A percentile compares a stretch with the other conserved stretches of the same genome.
Conservation (phyloP, 495 filamentous ascomycete genomes). For the Neurospora discreta region DNA sequence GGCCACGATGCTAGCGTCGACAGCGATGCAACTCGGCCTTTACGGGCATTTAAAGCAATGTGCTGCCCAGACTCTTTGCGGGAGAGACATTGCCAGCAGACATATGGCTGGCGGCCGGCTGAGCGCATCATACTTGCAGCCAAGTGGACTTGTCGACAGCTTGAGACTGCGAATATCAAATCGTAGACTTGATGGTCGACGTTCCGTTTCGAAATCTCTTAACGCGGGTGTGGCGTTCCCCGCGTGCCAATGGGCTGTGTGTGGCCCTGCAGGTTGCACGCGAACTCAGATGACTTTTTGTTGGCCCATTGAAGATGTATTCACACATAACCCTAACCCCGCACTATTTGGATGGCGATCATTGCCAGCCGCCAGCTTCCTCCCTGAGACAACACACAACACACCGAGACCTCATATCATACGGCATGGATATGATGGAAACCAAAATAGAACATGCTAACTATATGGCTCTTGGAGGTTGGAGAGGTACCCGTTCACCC, state of each 20-base stretch:
- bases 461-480: background rate
- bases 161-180: background rate
- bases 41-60: background rate
- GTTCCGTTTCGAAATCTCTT: background rate
- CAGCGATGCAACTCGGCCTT: background rate
- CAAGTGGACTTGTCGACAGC: background rate
- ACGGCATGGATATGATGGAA: background rate
- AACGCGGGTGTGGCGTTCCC: background rate
- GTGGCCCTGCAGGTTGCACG: constrained; percentile 3
- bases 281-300: constrained; percentile 11
- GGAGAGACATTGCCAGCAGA: constrained; percentile 21
- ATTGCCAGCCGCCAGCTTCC: background rate
- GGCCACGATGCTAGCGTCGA: background rate
- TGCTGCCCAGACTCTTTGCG: background rate
- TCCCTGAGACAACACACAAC: background rate
- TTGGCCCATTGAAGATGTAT: background rate
- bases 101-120: constrained; percentile 14
- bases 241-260: background rate
- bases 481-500: background rate
- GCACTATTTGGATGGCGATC: background rate
- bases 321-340: constrained; percentile 6
- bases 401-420: background rate
- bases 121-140: constrained; percentile 16
- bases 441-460: background rate
- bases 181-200: background rate